phyloP scores from a whole-genome alignment of 2,329 filamentous ascomycete species.

The Aspergillus pseudoterreus region DNA sequence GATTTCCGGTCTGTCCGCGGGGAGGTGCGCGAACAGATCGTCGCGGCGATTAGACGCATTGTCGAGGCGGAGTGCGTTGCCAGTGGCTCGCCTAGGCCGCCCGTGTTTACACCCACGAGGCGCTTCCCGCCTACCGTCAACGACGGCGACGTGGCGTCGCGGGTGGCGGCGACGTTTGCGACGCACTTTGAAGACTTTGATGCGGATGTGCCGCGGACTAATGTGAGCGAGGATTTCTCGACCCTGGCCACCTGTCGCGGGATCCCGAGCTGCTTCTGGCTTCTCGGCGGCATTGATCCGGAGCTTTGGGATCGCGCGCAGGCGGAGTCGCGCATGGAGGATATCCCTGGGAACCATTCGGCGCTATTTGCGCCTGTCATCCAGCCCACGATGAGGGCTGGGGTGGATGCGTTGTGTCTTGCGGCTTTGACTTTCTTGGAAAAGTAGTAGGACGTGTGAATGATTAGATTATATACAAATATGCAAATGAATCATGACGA shows the following conservation, averaged over 20 bases:
- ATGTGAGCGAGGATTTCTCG: constrained; percentile 56
- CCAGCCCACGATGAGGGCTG: constrained; percentile 55
- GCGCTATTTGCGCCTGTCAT: constrained; percentile 58
- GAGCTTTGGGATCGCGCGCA: constrained; percentile 49
- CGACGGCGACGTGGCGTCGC: constrained; percentile 42
- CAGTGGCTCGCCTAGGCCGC: constrained; percentile 46
- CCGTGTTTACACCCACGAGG: constrained; percentile 45
- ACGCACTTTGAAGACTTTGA: constrained; percentile 46
- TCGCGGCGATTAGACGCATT: constrained; percentile 50
- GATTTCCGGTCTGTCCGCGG: constrained; percentile 50
- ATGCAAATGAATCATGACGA: no score
- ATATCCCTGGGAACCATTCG: constrained; percentile 58
- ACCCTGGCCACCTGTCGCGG: constrained; percentile 50
- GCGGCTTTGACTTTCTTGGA: constrained; percentile 46
- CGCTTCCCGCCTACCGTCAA: constrained; percentile 55
- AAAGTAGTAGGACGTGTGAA: constrained; percentile 3
- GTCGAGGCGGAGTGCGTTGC: constrained; percentile 55
- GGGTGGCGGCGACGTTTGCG: constrained; percentile 45
- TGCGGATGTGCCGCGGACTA: constrained; percentile 26
- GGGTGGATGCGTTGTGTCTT: constrained; percentile 50
- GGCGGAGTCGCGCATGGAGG: constrained; percentile 41
- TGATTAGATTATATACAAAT: no score
- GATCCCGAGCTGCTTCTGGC: constrained; percentile 54
- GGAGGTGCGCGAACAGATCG: constrained; percentile 45
- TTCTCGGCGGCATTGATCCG: constrained; percentile 52